Base-by-base conservation (phyloP, 768 basidiomycete genomes). In the Termitomyces titanicus region DNA sequence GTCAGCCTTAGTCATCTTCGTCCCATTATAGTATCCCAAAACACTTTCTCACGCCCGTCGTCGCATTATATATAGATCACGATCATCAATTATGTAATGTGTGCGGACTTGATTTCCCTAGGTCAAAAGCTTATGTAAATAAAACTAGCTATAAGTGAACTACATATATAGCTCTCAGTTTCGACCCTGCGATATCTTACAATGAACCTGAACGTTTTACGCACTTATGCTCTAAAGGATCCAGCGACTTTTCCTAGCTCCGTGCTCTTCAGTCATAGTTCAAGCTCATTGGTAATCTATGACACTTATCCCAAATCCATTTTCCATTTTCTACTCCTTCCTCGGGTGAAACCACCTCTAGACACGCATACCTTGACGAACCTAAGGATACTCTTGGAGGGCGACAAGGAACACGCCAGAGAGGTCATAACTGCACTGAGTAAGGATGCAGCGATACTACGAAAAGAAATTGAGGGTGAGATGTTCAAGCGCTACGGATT, bases 291-390 rank as follows among this genome's bases (percentile, higher is more conserved):
- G 44, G 86, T 85, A 5, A 72, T 94, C 50, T 88, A 83, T 64
- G 92, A 94, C 71, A 79, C 74, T 25, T 94, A 77, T 65, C 89
- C 89, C 5, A 94, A 94, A 70, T 85, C 90, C 5, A 86, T 84
- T 53, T 95, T 92, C 68, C 94, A 97, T 70, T 89, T 94, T 64
- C 79, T 97, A 42, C 70, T 96, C 53, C 76, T 96, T n/a, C 94
- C 94, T 38, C 80, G 85, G 63, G 58, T 77, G 53, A 64, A 74
- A 50, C 68, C 68, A 39, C 59, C 64, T 45, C 60, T 69, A 47
- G 67, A 62, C 10, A 56, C 64, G 4, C 46, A 66, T 15, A 76
- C 78, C 29, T 73, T 92, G 37, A 62, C 75, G 20, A 81, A 75
- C 65, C 74, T 96, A 18, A 75, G 73, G 51, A 70, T 80, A 12